phyloP scores from a whole-genome alignment of 1,139 yeast species.

The Sugiyamaella castrensis region DNA sequence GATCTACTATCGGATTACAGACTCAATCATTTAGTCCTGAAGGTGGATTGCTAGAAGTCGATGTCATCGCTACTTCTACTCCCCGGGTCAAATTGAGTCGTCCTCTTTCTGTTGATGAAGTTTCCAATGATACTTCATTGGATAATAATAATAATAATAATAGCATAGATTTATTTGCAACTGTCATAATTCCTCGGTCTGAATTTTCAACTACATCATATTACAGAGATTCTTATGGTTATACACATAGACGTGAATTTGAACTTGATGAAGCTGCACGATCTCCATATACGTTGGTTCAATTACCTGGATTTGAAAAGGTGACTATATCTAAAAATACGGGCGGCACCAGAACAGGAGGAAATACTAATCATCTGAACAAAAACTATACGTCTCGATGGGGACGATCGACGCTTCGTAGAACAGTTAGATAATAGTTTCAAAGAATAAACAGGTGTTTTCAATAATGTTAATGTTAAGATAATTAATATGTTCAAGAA shows the following conservation, averaged over 20 bases:
- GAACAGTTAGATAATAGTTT: constrained; percentile 2
- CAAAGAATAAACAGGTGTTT: no score
- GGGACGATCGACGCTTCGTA: neutral
- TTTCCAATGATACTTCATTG: neutral
- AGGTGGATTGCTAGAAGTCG: neutral
- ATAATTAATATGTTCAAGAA: no score
- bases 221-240: constrained; percentile 19
- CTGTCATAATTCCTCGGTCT: constrained; percentile 10
- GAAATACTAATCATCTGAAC: no score
- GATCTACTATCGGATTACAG: neutral
- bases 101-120: neutral
- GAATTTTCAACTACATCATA: constrained; percentile 19
- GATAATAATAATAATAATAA: neutral
- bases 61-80: neutral
- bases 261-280: constrained; percentile 15
- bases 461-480: no score
- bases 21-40: constrained; percentile 2
- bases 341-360: no score
- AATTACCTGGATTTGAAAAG: constrained; percentile 14
- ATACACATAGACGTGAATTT: constrained; percentile 22
- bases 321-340: constrained; percentile 5
- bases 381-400: no score
- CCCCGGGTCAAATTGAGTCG: constrained; percentile 3
- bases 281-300: constrained; percentile 9
- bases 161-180: constrained; percentile 1